These are phyloP conservation scores for Stephanodiscus minutulus DNA, from an alignment of 108 stramenopile genomes.

Conservation along the genomic window DNA sequence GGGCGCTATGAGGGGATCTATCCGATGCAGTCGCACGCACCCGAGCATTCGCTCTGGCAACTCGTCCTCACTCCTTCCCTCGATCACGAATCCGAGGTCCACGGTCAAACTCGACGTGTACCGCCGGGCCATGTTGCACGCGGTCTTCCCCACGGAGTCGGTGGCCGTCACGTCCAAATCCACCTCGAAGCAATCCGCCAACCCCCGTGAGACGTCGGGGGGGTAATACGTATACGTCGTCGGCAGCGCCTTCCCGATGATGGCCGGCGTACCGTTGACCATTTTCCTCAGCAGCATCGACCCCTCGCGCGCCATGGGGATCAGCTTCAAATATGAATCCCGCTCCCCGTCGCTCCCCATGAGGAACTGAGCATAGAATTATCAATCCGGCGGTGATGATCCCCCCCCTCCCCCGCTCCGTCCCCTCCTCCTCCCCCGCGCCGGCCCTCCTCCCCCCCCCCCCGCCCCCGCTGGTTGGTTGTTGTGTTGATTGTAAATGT, in stretches of 20 bases:
- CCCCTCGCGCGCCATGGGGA: constrained; percentile 42
- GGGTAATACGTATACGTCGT: constrained; percentile 51
- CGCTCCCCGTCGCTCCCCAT: constrained; percentile 62
- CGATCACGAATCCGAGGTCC: constrained; percentile 81
- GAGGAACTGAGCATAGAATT: constrained; percentile 66
- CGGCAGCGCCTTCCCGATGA: constrained; percentile 58
- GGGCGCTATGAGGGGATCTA: constrained; percentile 76
- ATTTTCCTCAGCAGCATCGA: constrained; percentile 53
- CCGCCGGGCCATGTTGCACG: constrained; percentile 62
- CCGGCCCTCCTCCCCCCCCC: no score
- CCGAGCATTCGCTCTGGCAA: constrained; percentile 85
- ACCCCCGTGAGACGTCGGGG: constrained; percentile 33
- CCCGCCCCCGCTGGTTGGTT: no score
- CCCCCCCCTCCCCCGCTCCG: no score
- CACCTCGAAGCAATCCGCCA: constrained; percentile 76
- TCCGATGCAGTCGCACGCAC: constrained; percentile 69
- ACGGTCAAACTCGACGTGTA: constrained; percentile 75
- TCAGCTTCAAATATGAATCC: constrained; percentile 42
- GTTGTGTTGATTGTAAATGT: no score
- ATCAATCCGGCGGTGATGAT: constrained; percentile 49
- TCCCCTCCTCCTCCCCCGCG: no score
- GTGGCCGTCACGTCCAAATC: constrained; percentile 75
- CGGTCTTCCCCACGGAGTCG: constrained; percentile 69
- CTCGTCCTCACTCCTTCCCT: constrained; percentile 71
- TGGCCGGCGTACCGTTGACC: constrained; percentile 48